phyloP scores from a whole-genome alignment of 495 filamentous ascomycete genomes.

The Penicillium tannophilum region DNA sequence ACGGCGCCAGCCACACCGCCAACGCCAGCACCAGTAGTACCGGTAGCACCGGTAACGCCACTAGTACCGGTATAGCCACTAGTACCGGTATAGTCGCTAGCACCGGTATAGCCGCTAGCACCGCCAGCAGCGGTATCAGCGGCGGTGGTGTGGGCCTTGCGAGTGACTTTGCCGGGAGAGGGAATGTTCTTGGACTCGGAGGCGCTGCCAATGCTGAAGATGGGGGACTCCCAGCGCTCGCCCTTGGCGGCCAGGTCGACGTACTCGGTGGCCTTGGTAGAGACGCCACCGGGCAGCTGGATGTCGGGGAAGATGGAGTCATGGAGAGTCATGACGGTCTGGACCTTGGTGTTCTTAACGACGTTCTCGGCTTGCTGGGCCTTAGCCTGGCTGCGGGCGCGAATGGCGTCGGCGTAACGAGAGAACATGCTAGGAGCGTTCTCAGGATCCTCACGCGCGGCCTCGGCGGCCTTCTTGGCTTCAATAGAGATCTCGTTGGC shows the following conservation, averaged over 20 bases:
- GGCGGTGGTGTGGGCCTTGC: slow-evolving; percentile 60
- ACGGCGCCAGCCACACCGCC: neutral
- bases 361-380: slow-evolving; percentile 68
- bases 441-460: slow-evolving; percentile 70
- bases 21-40: neutral
- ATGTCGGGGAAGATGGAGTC: slow-evolving; percentile 90
- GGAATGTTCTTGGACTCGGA: slow-evolving; percentile 71
- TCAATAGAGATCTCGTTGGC: slow-evolving; percentile 78
- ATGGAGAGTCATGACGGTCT: slow-evolving; percentile 80
- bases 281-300: slow-evolving; percentile 86
- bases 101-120: neutral
- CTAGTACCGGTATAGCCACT: slow-evolving; percentile 3
- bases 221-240: slow-evolving; percentile 90
- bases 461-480: slow-evolving; percentile 68
- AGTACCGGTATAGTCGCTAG: neutral
- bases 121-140: slow-evolving; percentile 15
- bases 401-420: slow-evolving; percentile 75
- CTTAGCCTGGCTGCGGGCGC: slow-evolving; percentile 70
- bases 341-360: slow-evolving; percentile 68
- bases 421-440: slow-evolving; percentile 83
- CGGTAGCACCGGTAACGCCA: slow-evolving; percentile 1
- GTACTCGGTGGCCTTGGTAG: slow-evolving; percentile 93
- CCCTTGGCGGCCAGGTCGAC: slow-evolving; percentile 84
- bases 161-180: slow-evolving; percentile 58
- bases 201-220: slow-evolving; percentile 88